Evolutionary conservation across 768 basidiomycete genomes (phyloP), one percentile per base, ranked within the genome.

Genomic region (Podaxis carcinomalis): DNA sequence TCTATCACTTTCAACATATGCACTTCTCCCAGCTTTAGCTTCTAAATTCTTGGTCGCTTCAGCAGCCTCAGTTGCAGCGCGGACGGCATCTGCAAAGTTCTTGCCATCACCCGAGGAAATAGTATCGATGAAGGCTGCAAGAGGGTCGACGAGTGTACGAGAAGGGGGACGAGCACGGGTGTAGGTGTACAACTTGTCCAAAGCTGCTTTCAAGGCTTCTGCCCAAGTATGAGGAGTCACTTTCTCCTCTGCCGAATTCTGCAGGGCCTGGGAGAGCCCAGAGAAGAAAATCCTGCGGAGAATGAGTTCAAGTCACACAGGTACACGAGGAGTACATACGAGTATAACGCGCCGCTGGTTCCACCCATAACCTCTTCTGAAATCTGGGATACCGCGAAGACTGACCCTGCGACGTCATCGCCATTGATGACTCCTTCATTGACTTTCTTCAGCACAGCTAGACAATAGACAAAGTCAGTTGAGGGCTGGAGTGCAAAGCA

Each of bases 71-170:
- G 73, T 74, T 0, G 87, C 91, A 0, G 83, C 84, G 55, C 74
- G 73, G 42, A 89, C 85, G 0, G 93, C 89, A 2, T 68, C 72
- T 0, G 68, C 72, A 23, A 86, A 74, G 59, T 80, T 79, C 27
- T 62, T 62, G 3, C 62, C 67, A 13, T 64, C 56, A 11, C 64
- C 63, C 23, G 65, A 58, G 1, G 63, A 62, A 25, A 88, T 75
- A 19, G 78, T 73, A 3, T 77, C 71, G 46, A 90, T 78, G 72
- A 96, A 95, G 1, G 91, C 89, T 40, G 84, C 80, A 21, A 98
- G 81, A 6, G 95, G 93, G 74, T 98, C 95, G n/a, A 98, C 82
- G 37, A 98, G 85, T 6, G 95, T 97, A 67, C 95, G 86, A 1
- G 91, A 93, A 3, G 94, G 94, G 2, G 89, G 88, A 27, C 95